These are phyloP conservation scores for Xylaria castorea DNA, from an alignment of 495 filamentous ascomycete genomes.

Conservation along the genomic window DNA sequence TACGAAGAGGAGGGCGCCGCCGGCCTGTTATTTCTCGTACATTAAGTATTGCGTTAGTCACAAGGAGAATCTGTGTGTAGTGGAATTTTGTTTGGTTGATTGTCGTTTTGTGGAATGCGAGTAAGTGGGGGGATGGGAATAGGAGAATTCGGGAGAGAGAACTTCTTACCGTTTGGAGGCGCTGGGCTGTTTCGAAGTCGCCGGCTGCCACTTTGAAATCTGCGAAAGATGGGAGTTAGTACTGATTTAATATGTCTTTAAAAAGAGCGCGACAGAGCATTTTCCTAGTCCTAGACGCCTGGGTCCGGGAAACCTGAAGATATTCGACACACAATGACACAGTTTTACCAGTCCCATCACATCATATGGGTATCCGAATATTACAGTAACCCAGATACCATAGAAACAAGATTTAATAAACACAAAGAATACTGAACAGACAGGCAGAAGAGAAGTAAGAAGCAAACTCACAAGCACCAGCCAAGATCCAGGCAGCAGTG, in stretches of 20 bases:
- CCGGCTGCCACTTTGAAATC: conserved; percentile 56
- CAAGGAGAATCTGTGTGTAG: neutral
- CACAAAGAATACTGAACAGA: neutral
- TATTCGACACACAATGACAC: neutral
- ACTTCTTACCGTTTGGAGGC: conserved; percentile 54
- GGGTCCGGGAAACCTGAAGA: neutral
- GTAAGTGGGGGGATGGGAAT: neutral
- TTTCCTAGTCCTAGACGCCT: neutral
- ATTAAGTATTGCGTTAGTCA: neutral
- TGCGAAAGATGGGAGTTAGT: neutral
- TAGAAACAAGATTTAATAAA: neutral
- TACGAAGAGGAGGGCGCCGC: conserved; percentile 57
- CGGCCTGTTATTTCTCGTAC: conserved; percentile 42
- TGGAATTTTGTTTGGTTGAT: neutral
- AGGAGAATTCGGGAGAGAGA: conserved; percentile 10
- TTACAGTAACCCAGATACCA: neutral
- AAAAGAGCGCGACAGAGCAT: neutral
- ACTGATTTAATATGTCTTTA: neutral
- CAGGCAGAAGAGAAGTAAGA: neutral
- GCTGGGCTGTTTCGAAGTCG: conserved; percentile 49
- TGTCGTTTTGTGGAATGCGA: neutral
- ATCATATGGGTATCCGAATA: neutral
- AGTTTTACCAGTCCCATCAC: neutral
- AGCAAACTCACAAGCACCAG: conserved; percentile 45
- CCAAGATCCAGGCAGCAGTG: conserved; percentile 54